Base-by-base conservation (phyloP, 805 yeast genomes). In the Saturnispora diversa region DNA sequence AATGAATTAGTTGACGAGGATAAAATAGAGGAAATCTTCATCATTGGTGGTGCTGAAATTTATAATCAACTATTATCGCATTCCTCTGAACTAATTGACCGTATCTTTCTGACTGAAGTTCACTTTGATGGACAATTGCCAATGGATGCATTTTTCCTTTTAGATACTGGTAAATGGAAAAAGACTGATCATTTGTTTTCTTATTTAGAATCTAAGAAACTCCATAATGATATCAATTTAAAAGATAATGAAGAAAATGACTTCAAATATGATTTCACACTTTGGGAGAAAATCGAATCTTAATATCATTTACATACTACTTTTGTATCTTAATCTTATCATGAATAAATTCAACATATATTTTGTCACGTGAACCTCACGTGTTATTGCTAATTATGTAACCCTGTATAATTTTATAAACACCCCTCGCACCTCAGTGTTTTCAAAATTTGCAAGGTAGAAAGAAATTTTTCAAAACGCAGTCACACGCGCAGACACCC, bases 31-130 rank as follows among this genome's bases (percentile, higher is more conserved):
- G 73, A 74, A 35, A 68, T 92, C 1, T 92, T 78, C 54, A 71
- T 92, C 20, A 90, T 92, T 46, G 98, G 98, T 3, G 98, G 98
- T 1, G 92, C 88, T 1, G 88, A 88, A 55, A 66, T 92, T 7
- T 92, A 92, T 62, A 70, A 74, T 38, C 67, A 75, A 29, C 53
- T 78, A 11, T 39, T 59, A 28, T 11, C 15, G 5, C 42, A 40
- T 10, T 43, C 44, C 7, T 40, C 51, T 1, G 49, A 62, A 4
- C 40, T 63, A 9, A 75, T 80, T 1, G 72, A 72, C 34, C 68
- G 75, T 22, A 60, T 85, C 37, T 67, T 84, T 20, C 57, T 88
- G 12, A 87, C 96, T 0, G 88, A 85, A 54, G 71, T 88, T 23
- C 50, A 56, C 2, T 55, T 59, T n/a, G 49, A 50, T 2, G 50